Percentiles rank a stretch among this genome's conserved stretches.
phyloP scores from a whole-genome alignment of 768 basidiomycete genomes.

The Fomitopsis pulvina region DNA sequence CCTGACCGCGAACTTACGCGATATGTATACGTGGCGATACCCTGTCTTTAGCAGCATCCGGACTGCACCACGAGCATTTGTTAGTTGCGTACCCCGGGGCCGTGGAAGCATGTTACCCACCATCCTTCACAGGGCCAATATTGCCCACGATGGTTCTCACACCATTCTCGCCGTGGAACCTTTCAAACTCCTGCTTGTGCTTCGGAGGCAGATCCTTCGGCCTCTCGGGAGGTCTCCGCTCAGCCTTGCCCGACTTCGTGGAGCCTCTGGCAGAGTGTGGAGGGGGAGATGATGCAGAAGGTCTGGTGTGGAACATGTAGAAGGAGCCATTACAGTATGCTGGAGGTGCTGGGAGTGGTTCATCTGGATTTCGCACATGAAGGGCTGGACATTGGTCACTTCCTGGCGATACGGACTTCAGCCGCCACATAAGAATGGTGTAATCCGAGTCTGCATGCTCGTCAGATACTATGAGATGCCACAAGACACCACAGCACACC shows the following conservation, averaged over 20 bases:
- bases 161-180: slow-evolving; percentile 87
- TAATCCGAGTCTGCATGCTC: slow-evolving; percentile 71
- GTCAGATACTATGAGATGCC: slow-evolving; percentile 4
- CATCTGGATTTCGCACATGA: slow-evolving; percentile 55
- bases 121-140: slow-evolving; percentile 86
- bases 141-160: slow-evolving; percentile 88
- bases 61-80: slow-evolving; percentile 36
- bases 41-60: slow-evolving; percentile 92
- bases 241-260: slow-evolving; percentile 20
- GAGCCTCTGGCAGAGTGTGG: slow-evolving; percentile 27
- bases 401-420: slow-evolving; percentile 33
- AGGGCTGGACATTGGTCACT: slow-evolving; percentile 40
- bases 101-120: slow-evolving; percentile 33
- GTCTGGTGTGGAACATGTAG: slow-evolving; percentile 44
- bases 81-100: not conserved
- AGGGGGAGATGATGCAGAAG: slow-evolving; percentile 20
- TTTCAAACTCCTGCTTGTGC: slow-evolving; percentile 72
- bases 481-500: slow-evolving; percentile 34
- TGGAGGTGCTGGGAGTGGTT: slow-evolving; percentile 51
- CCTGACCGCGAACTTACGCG: slow-evolving; percentile 83
- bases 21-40: slow-evolving; percentile 92
- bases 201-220: slow-evolving; percentile 47
- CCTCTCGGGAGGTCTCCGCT: slow-evolving; percentile 21
- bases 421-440: slow-evolving; percentile 77
- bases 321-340: slow-evolving; percentile 67